These are phyloP conservation scores for Halenospora varia DNA, from an alignment of 495 filamentous ascomycete genomes.

Conservation along the genomic window DNA sequence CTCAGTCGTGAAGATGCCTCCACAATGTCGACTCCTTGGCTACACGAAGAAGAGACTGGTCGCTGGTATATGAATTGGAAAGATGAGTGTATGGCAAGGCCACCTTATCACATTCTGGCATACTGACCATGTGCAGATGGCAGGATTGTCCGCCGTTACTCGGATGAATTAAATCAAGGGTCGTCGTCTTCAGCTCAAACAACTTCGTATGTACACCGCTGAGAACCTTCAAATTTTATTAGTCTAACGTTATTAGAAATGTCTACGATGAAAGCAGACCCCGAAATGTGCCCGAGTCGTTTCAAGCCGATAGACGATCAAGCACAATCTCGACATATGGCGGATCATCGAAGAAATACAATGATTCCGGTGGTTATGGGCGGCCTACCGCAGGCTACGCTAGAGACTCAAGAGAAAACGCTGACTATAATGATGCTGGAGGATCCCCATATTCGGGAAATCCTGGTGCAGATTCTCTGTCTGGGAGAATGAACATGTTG, in stretches of 20 bases:
- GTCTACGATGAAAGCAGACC: not conserved
- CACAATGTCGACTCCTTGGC: not conserved
- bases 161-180: not conserved
- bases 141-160: not conserved
- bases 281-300: not conserved
- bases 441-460: not conserved
- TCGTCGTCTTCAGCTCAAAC: not conserved
- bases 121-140: not conserved
- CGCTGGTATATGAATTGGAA: not conserved
- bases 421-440: too few relatives aligned
- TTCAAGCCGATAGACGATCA: not conserved
- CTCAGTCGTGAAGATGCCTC: too few relatives aligned
- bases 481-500: not conserved
- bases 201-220: not conserved
- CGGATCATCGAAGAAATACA: not conserved
- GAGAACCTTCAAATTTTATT: not conserved
- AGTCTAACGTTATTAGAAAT: too few relatives aligned
- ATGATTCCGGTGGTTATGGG: not conserved
- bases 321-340: not conserved
- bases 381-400: not conserved
- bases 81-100: not conserved
- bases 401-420: too few relatives aligned
- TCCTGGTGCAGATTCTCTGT: not conserved
- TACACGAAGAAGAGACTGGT: not conserved
- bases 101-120: not conserved